Conservation (phyloP, 2,329 filamentous ascomycete species). For the Diaporthe batatas region DNA sequence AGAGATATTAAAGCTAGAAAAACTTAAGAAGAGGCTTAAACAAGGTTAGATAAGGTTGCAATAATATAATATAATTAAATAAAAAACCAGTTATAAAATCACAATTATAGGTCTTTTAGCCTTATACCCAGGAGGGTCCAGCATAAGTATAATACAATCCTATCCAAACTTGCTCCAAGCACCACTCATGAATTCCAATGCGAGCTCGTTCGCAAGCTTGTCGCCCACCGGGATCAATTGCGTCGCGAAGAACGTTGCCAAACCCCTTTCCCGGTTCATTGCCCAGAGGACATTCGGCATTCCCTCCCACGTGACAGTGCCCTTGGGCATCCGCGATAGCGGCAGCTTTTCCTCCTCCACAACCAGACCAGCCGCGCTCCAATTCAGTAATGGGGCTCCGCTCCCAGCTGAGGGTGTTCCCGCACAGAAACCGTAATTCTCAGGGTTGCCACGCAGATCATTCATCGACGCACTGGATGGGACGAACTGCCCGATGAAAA, state of each 20-base stretch:
- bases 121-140: too few relatives aligned
- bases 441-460: not conserved
- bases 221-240: not conserved
- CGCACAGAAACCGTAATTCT: not conserved
- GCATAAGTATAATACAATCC: too few relatives aligned
- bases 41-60: too few relatives aligned
- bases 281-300: constrained; percentile 14
- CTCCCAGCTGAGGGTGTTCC: not conserved
- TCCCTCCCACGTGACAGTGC: not conserved
- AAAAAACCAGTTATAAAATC: too few relatives aligned
- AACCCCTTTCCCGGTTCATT: constrained; percentile 4
- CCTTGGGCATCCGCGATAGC: constrained; percentile 4
- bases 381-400: not conserved
- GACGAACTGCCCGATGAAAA: not conserved
- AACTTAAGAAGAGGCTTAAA: too few relatives aligned
- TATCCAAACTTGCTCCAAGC: constrained; percentile 8
- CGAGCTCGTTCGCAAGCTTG: not conserved
- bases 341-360: constrained; percentile 10
- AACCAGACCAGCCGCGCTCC: constrained; percentile 21
- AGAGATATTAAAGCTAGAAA: too few relatives aligned
- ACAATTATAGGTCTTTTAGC: too few relatives aligned
- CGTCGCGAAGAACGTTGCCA: constrained; percentile 8
- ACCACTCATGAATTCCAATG: constrained; percentile 8
- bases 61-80: too few relatives aligned
- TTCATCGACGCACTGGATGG: not conserved